Conservation (phyloP, 257 asterid species). For the Rehmannia glutinosa region DNA sequence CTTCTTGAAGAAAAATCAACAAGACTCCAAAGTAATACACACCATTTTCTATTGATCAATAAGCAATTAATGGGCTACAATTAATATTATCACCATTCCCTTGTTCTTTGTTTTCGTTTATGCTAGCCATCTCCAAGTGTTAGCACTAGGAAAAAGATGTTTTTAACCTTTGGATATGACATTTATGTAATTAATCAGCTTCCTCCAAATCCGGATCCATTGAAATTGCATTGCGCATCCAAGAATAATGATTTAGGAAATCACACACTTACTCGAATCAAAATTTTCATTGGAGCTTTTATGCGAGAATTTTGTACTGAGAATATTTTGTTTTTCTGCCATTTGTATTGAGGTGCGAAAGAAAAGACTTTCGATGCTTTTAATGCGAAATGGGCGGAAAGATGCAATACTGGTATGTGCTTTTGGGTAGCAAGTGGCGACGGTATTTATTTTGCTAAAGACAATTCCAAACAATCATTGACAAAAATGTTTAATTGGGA, state of each 20-base stretch:
- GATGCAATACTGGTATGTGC: background rate
- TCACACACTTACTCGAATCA: background rate
- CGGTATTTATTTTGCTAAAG: background rate
- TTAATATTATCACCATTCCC: too few species aligned
- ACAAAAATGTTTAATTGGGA: background rate
- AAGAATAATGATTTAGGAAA: constrained; percentile 18
- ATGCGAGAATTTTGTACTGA: background rate
- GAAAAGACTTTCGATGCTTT: background rate
- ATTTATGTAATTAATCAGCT: constrained; percentile 2
- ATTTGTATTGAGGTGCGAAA: constrained; percentile 10
- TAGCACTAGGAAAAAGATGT: background rate
- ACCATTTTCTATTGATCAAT: background rate
- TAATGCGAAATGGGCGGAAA: background rate
- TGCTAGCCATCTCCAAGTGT: background rate
- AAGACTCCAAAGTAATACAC: too few species aligned
- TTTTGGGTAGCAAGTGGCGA: background rate
- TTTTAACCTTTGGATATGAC: too few species aligned
- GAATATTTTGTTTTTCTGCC: constrained; percentile 4
- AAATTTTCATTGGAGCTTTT: background rate
- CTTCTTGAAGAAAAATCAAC: too few species aligned
- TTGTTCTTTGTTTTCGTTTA: background rate
- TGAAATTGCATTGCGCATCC: constrained; percentile 13
- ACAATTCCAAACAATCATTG: background rate
- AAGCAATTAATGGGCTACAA: background rate
- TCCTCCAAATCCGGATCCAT: background rate